Evolutionary conservation across 2,329 filamentous ascomycete genomes (phyloP), one percentile per base, ranked within the genome.

Genomic region (Malbranchea zuffiana): DNA sequence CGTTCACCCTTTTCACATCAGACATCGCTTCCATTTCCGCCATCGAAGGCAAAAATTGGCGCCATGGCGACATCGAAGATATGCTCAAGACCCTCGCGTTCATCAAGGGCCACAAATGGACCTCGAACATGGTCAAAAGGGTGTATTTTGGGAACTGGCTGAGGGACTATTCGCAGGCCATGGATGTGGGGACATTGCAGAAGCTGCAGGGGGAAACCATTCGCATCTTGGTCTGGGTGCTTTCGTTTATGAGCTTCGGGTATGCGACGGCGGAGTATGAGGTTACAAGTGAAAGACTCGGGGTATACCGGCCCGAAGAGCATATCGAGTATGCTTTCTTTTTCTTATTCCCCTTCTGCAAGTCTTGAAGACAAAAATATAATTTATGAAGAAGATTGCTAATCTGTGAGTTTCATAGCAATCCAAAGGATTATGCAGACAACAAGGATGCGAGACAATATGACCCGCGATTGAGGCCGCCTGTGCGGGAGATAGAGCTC

Each of bases 81-180:
- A 77, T 83, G 62, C 74, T 90, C 50, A 80, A 82, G 59, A 82
- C 76, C 4, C 62, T 88, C 46, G 74, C 79, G 19, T 87, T 84
- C 51, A 69, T 88, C 40, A 72, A 80, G 45, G 82, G 82, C 40
- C 83, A 86, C 55, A 88, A 88, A 65, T 90, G 83, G 83, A 82
- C 80, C 1, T 76, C 76, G 10, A 78, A 82, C 67, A 74, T 82
- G 62, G 71, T 88, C 36, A 80, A 81, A 61, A 71, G 82, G 38
- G 78, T 79, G 19, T 88, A 86, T 61, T 88, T 88, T 64, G 82
- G 83, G 26, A 90, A 90, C 60, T 90, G 83, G 82, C 66, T 88
- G 26, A 73, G 83, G 42, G 83, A 88, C 62, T 90, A 90, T 59
- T 86, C 80, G 8, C 82, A 88, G 53, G 83, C 82, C 23, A 71